Conservation (phyloP, 257 asterid species). For the Leonotis leonurus region DNA sequence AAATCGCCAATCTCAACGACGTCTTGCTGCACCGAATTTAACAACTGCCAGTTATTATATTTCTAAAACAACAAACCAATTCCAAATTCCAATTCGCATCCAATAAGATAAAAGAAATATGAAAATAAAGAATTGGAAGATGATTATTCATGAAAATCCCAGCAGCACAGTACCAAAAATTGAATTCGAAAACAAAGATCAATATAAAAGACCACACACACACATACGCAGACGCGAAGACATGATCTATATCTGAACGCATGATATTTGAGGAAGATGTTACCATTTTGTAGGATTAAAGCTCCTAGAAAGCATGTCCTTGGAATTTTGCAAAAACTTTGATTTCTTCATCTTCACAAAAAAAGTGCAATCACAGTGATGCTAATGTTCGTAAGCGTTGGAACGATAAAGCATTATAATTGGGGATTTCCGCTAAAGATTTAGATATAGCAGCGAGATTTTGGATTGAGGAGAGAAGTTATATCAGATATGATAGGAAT, state of each 20-base stretch:
- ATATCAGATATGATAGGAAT: not conserved
- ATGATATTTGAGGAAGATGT: conserved; percentile 2
- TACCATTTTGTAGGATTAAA: conserved; percentile 91
- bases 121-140: not conserved
- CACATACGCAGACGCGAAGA: not conserved
- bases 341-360: conserved; percentile 70
- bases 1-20: conserved; percentile 57
- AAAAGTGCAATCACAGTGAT: conserved; percentile 2
- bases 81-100: not conserved
- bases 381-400: not conserved
- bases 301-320: conserved; percentile 68
- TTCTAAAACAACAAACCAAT: not conserved
- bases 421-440: not conserved
- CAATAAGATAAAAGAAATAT: not conserved
- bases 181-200: not conserved
- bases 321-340: conserved; percentile 56
- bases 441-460: not conserved
- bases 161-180: not conserved
- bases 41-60: conserved; percentile 5
- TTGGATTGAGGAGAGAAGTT: not conserved
- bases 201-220: not conserved
- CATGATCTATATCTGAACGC: not conserved
- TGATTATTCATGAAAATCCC: not conserved
- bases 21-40: conserved; percentile 61
- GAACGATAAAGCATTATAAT: not conserved